Conservation (phyloP, 2,329 filamentous ascomycete genomes). For the Epichloe hybrida region DNA sequence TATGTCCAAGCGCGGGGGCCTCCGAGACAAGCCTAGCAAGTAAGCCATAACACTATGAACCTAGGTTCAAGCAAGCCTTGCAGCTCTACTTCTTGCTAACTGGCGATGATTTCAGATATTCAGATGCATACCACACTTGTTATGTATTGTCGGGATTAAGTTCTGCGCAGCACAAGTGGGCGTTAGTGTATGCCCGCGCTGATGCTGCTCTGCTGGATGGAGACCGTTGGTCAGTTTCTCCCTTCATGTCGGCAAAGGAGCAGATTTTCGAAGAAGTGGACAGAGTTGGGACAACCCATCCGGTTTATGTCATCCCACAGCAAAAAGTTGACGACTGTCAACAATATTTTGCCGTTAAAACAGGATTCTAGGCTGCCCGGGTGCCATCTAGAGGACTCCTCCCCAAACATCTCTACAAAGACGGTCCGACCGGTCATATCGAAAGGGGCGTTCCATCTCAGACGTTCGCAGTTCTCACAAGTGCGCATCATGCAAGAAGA, state of each 20-base stretch:
- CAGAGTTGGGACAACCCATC: slow-evolving; percentile 58
- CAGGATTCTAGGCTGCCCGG: slow-evolving; percentile 33
- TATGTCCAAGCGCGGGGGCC: slow-evolving; percentile 53
- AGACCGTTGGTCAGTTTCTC: slow-evolving; percentile 33
- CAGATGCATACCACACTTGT: slow-evolving; percentile 86
- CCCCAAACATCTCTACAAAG: background rate
- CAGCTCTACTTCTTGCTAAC: background rate
- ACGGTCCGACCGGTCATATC: too few species aligned
- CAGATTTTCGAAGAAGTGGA: slow-evolving; percentile 61
- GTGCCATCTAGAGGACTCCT: background rate
- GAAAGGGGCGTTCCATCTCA: background rate
- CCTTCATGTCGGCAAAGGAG: slow-evolving; percentile 35
- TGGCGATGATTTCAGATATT: slow-evolving; percentile 34
- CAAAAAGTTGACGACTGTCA: slow-evolving; percentile 50
- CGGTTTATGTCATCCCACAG: slow-evolving; percentile 73
- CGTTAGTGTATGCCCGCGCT: slow-evolving; percentile 23
- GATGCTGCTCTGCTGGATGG: slow-evolving; percentile 20
- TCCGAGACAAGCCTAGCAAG: slow-evolving; percentile 90
- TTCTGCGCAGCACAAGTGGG: slow-evolving; percentile 60
- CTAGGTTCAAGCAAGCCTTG: background rate
- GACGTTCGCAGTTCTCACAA: background rate
- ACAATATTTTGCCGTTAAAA: slow-evolving; percentile 48
- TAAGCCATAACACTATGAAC: slow-evolving; percentile 28
- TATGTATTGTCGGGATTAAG: slow-evolving; percentile 83
- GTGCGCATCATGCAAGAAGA: background rate